These are phyloP conservation scores for Chlorophyllum brunneum DNA, from an alignment of 768 basidiomycete species.

Conservation along the genomic window DNA sequence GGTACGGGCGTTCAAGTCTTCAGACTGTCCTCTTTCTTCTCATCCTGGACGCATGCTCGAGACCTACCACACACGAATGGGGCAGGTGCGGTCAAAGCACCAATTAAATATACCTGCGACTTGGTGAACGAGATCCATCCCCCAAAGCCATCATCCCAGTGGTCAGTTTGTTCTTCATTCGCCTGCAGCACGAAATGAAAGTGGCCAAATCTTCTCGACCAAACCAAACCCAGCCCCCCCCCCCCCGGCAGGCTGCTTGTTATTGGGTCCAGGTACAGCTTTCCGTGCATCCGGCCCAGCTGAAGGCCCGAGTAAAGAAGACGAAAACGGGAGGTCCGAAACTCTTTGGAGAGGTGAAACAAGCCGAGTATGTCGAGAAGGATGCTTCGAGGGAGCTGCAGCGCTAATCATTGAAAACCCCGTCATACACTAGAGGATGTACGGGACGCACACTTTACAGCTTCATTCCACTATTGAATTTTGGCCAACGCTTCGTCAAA, in stretches of 20 bases:
- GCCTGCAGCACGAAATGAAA: constrained; percentile 64
- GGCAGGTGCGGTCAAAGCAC: not conserved
- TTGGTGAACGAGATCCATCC: constrained; percentile 88
- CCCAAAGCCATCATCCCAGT: constrained; percentile 99
- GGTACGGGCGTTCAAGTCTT: constrained; percentile 71
- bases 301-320: constrained; percentile 27
- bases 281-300: too few species aligned
- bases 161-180: constrained; percentile 86
- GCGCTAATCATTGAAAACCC: constrained; percentile 41
- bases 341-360: constrained; percentile 43
- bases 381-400: constrained; percentile 68
- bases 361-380: constrained; percentile 44
- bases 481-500: constrained; percentile 94
- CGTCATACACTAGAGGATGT: constrained; percentile 7
- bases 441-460: constrained; percentile 69
- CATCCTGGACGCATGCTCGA: constrained; percentile 60
- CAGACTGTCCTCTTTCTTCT: constrained; percentile 46
- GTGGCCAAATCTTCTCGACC: constrained; percentile 56
- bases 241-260: constrained; percentile 22
- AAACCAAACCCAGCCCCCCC: constrained; percentile 39
- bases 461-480: constrained; percentile 99
- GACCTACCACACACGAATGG: constrained; percentile 37
- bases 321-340: constrained; percentile 27
- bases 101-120: constrained; percentile 48
- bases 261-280: constrained; percentile 18